Evolutionary conservation across 2,329 filamentous ascomycete genomes (phyloP), one percentile per base, ranked within the genome.

Genomic region (Elsinoe necatrix): DNA sequence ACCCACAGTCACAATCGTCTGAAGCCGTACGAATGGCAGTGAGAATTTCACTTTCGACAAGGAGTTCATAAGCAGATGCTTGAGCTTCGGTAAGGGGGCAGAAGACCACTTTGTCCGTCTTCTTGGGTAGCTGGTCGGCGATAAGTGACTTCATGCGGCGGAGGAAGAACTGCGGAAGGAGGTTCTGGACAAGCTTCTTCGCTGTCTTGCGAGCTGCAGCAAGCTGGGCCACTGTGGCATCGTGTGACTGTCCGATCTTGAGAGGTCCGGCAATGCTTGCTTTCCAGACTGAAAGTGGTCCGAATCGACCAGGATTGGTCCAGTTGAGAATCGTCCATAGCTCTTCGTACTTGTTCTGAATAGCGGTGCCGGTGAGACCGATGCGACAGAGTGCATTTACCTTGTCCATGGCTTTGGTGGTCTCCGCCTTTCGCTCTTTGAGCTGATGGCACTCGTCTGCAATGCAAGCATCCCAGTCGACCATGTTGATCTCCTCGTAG

Each of bases 271-370:
- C 84, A 58, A 98, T 89, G 35, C 80, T 83, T 18, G 80, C 77
- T 64, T 83, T 86, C 93, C 93, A 98, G 41, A 87, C 86, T 4
- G 80, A 74, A 8, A 87, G 72, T 0, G 83, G 80, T 0, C 84
- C 83, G 61, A 86, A 79, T 37, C 71, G 72, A 0, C 90, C 92
- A 0, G 93, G 93, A 63, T 95, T 93, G 0, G 90, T 91, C 93
- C 93, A 98, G 68, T 98, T 95, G 2, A 98, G 76, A 0, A 98
- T 76, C 0, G 90, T 95, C 92, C 92, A 98, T 0, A 98, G 78
- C 69, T 98, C 93, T 67, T 96, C 89, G 68, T 98, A 98, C 62
- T 89, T 93, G 70, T 98, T 98, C 68, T 98, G 93, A 43, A 98
- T 96, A 0, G 92, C 92, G 0, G 93, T 98, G 1, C 93, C 93